Percentiles rank a stretch among this genome's conserved stretches.
Evolutionary conservation across 2,329 filamentous ascomycete genomes (phyloP).

Genomic region (Ceratocystis cubensis): DNA sequence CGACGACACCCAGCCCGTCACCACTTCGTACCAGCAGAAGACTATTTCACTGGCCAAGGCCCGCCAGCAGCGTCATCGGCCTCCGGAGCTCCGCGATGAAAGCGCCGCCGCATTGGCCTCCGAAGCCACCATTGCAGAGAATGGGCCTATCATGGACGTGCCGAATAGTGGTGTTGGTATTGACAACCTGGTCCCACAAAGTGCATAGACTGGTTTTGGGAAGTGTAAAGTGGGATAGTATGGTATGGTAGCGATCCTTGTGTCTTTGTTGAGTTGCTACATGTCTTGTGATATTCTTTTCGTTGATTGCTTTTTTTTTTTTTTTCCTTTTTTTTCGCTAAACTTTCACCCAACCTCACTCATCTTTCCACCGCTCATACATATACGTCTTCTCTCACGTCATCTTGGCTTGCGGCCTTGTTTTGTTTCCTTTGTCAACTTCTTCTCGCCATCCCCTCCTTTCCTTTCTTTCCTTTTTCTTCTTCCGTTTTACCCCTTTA

Average conservation of each 20-base stretch:
- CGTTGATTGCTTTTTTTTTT: background rate
- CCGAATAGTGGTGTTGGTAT: conserved; percentile 31
- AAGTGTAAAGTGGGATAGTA: background rate
- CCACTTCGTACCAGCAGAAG: conserved; percentile 91
- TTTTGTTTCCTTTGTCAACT: background rate
- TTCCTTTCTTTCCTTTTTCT: conserved; percentile 5
- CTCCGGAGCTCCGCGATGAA: conserved; percentile 71
- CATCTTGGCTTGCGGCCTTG: background rate
- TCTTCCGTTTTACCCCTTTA: background rate
- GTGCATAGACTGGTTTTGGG: conserved; percentile 20
- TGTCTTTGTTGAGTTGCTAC: conserved; percentile 6
- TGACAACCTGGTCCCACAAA: conserved; percentile 28
- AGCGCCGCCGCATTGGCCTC: conserved; percentile 34
- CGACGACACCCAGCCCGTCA: conserved; percentile 65
- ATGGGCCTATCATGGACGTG: conserved; percentile 15
- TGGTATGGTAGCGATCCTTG: background rate
- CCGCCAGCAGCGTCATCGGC: conserved; percentile 72
- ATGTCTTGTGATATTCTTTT: background rate
- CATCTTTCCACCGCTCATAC: background rate
- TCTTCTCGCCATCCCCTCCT: background rate
- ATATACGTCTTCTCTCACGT: background rate
- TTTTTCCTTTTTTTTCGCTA: background rate
- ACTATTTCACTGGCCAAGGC: conserved; percentile 89
- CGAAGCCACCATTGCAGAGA: conserved; percentile 29
- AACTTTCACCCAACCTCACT: background rate